Evolutionary conservation across 2,329 filamentous ascomycete genomes (phyloP).

Genomic region (Trichophyton schoenleinii): DNA sequence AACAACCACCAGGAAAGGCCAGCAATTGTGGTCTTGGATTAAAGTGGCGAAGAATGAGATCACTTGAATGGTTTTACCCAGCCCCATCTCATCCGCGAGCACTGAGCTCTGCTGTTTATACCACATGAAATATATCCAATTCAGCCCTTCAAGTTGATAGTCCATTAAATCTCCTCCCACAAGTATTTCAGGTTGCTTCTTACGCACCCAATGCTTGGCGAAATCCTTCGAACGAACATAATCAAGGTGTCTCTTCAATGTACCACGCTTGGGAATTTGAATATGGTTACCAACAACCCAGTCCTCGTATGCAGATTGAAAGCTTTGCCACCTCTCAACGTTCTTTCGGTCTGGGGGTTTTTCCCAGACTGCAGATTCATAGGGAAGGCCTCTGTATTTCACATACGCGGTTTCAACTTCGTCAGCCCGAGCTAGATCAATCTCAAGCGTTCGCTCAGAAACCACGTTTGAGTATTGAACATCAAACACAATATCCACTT

Average conservation of each 20-base stretch:
- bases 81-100: conserved; percentile 92
- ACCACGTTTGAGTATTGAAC: conserved; percentile 56
- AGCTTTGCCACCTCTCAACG: conserved; percentile 60
- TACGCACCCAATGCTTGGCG: conserved; percentile 50
- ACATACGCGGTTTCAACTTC: conserved; percentile 64
- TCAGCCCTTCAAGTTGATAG: conserved; percentile 85
- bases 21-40: conserved; percentile 58
- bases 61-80: conserved; percentile 93
- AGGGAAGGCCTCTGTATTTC: conserved; percentile 85
- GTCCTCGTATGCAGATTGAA: conserved; percentile 70
- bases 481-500: conserved; percentile 78
- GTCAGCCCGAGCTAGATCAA: conserved; percentile 58
- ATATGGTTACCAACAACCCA: conserved; percentile 72
- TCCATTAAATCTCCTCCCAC: conserved; percentile 75
- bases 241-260: conserved; percentile 55
- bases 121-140: conserved; percentile 91
- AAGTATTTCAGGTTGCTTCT: conserved; percentile 60
- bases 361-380: conserved; percentile 89
- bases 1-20: conserved; percentile 84
- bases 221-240: conserved; percentile 57
- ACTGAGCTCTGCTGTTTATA: conserved; percentile 73
- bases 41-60: conserved; percentile 69
- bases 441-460: conserved; percentile 46
- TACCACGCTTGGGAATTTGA: conserved; percentile 40
- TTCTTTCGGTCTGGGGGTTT: conserved; percentile 55